Evolutionary conservation across 1,284 basidiomycete species (phyloP).

Genomic region (Heterobasidion parviporum): DNA sequence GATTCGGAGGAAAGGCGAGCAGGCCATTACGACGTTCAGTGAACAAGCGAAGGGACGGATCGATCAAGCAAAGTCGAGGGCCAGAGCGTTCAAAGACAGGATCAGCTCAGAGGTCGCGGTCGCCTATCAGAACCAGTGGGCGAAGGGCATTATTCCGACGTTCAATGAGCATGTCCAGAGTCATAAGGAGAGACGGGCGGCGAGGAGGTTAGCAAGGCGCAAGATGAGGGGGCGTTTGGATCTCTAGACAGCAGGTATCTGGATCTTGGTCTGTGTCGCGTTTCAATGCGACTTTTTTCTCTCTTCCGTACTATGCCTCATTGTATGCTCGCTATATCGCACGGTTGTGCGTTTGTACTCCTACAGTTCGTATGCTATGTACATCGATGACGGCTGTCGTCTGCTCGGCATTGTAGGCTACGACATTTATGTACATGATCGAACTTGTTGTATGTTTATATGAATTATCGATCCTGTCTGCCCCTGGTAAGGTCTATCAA

Average conservation of each 20-base stretch:
- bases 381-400: too few relatives aligned
- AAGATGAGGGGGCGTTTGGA: background rate
- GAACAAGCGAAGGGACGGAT: slow-evolving; percentile 30
- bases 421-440: too few relatives aligned
- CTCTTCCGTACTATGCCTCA: background rate
- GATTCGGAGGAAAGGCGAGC: slow-evolving; percentile 37
- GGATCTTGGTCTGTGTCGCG: background rate
- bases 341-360: too few relatives aligned
- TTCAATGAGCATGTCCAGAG: slow-evolving; percentile 7
- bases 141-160: slow-evolving; percentile 3
- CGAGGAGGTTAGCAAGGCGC: background rate
- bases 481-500: too few relatives aligned
- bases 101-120: slow-evolving; percentile 3
- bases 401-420: too few relatives aligned
- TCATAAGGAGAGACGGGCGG: slow-evolving; percentile 5
- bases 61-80: slow-evolving; percentile 38
- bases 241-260: background rate
- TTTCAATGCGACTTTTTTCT: background rate
- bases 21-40: slow-evolving; percentile 30
- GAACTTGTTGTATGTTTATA: too few relatives aligned
- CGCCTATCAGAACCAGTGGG: slow-evolving; percentile 4
- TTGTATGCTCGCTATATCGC: too few relatives aligned
- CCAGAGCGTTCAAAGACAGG: slow-evolving; percentile 28
- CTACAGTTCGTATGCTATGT: too few relatives aligned
- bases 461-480: too few relatives aligned